A percentile compares a stretch with the other conserved stretches of the same genome.
phyloP scores from a whole-genome alignment of 129 eudicot genomes.

The Ambrosia artemisiifolia region DNA sequence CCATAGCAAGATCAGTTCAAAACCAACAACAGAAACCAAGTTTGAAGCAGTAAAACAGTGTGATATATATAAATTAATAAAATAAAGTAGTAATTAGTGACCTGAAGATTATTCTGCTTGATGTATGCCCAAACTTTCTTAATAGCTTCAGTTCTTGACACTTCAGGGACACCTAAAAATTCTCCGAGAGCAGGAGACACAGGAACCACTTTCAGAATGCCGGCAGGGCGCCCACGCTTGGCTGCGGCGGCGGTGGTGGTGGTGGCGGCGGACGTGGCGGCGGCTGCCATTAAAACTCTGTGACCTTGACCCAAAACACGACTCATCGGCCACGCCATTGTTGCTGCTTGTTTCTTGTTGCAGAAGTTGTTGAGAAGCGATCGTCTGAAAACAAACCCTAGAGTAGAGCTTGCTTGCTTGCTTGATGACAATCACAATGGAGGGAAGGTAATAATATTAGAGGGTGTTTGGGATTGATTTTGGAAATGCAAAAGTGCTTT shows the following conservation, averaged over 20 bases:
- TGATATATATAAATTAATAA: neutral
- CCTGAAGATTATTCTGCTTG: constrained; percentile 61
- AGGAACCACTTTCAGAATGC: constrained; percentile 44
- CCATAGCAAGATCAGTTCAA: neutral
- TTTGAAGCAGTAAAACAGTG: neutral
- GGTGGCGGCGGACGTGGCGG: constrained; percentile 25
- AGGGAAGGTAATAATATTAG: constrained; percentile 30
- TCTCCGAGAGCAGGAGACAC: constrained; percentile 47
- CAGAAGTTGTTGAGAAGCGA: too few relatives aligned
- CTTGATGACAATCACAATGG: constrained; percentile 29
- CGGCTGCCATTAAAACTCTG: constrained; percentile 47
- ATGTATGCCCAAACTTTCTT: constrained; percentile 66
- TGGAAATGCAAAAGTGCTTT: too few relatives aligned
- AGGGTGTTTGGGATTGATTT: too few relatives aligned
- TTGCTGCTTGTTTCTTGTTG: neutral
- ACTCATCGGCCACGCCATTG: constrained; percentile 30
- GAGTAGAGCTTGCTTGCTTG: constrained; percentile 18
- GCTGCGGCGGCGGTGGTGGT: constrained; percentile 24
- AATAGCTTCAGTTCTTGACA: constrained; percentile 52
- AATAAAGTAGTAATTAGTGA: constrained; percentile 8
- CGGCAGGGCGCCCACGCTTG: constrained; percentile 27
- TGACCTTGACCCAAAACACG: constrained; percentile 35
- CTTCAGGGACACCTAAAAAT: constrained; percentile 48
- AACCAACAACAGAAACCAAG: neutral
- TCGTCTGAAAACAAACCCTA: constrained; percentile 26